Base-by-base conservation (phyloP, 2,329 filamentous ascomycete species). In the Conoideocrella luteorostrata region DNA sequence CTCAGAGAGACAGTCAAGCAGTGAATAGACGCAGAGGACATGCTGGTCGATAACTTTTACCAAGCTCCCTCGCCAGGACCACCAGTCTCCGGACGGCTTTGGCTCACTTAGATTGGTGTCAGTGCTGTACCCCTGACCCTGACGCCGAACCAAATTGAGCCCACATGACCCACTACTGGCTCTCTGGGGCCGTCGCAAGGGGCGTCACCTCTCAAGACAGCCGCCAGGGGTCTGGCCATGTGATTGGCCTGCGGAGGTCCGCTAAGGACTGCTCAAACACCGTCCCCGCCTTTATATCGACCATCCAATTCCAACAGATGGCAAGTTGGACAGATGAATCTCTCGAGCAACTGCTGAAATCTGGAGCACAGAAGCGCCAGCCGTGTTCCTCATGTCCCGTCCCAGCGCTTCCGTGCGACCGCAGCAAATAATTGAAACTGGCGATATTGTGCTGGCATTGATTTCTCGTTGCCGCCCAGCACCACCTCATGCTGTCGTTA, bases 291-390 rank as follows among this genome's bases (percentile, higher is more conserved):
- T 10, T 20, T 13, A 10, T 18, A 5, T 37, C 30, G 26, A 29
- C 24, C 24, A 18, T 33, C 11, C 39, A 28, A 41, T 41, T 41
- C 39, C 39, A 22, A 21, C 34, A 15, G 34, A 26, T 26, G 37
- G 23, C 15, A 10, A 39, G 17, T 15, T 15, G 18, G 24, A 18
- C 37, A 13, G 10, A 29, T 9, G 18, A 18, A 10, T 37, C 34
- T 22, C n/a, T n/a, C n/a, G n/a, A n/a, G n/a, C n/a, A 21, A 11
- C 15, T 17, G 20, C 15, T 34, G 10, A 17, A 15, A 34, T 34
- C 32, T 17, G 32, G 32, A 34, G 32, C 32, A 15, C 15, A 7
- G 32, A 15, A 34, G n/a, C 12, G 32, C 20, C 9, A 9, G 20
- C 29, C 29, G 13, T 32, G 13, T 17, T 34, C 30, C 7, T 34